Evolutionary conservation across 169 alveolate species (phyloP).

Genomic region (Plasmodium gonderi): DNA sequence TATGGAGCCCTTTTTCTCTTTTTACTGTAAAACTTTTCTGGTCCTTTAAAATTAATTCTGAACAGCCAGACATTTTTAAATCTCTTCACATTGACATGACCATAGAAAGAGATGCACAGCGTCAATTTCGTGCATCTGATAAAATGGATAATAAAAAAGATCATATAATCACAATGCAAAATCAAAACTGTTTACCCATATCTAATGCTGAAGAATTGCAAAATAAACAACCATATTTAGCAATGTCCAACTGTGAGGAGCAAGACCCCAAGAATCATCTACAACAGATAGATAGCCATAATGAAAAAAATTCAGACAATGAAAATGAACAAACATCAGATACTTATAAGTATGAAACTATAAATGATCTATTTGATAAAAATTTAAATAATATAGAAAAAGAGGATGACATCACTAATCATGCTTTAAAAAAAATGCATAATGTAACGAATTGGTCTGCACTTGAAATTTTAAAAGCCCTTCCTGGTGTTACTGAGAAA

Average conservation of each 20-base stretch:
- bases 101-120: conserved; percentile 20
- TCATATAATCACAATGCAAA: background rate
- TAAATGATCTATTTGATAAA: conserved; percentile 51
- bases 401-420: background rate
- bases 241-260: background rate
- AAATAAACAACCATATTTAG: background rate
- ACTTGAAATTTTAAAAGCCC: conserved; percentile 48
- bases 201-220: background rate
- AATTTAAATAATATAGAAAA: conserved; percentile 21
- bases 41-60: conserved; percentile 63
- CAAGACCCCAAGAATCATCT: background rate
- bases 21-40: conserved; percentile 77
- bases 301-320: background rate
- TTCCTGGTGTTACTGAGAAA: conserved; percentile 70
- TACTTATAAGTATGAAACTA: conserved; percentile 38
- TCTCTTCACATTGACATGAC: conserved; percentile 71
- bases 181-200: background rate
- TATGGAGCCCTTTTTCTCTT: conserved; percentile 82
- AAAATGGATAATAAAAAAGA: background rate
- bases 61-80: conserved; percentile 72
- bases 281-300: background rate
- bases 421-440: conserved; percentile 23
- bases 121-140: background rate
- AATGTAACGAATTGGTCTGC: conserved; percentile 70
- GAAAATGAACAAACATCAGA: background rate